Evolutionary conservation across 164 flowering plant genomes (phyloP).

Genomic region (Stephania japonica): DNA sequence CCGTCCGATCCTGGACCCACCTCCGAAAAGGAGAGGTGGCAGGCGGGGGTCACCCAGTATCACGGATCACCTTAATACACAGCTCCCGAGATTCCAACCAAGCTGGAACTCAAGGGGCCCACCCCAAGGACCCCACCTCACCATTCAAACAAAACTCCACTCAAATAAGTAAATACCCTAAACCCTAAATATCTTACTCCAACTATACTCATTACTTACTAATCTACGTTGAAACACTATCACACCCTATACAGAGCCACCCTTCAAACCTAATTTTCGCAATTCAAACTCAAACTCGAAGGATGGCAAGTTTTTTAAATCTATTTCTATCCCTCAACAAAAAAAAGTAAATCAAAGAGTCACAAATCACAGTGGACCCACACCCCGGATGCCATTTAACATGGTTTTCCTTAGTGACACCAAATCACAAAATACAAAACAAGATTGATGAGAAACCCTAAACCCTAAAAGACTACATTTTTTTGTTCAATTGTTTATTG

Average conservation of each 20-base stretch:
- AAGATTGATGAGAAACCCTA: background rate
- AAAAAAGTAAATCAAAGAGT: background rate
- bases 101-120: background rate
- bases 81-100: background rate
- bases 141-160: background rate
- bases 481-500: background rate
- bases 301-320: too few relatives aligned
- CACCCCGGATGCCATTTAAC: background rate
- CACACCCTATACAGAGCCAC: too few relatives aligned
- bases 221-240: too few relatives aligned
- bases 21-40: background rate
- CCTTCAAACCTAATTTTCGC: too few relatives aligned
- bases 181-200: too few relatives aligned
- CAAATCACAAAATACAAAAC: too few relatives aligned
- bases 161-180: too few relatives aligned
- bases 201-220: too few relatives aligned
- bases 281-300: too few relatives aligned
- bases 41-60: background rate
- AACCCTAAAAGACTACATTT: background rate
- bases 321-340: background rate
- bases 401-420: background rate
- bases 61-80: background rate
- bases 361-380: background rate
- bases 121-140: too few relatives aligned
- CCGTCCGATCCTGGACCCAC: background rate